Base-by-base conservation (phyloP, 306 rosid genomes). In the Cucurbita argyrosperma region DNA sequence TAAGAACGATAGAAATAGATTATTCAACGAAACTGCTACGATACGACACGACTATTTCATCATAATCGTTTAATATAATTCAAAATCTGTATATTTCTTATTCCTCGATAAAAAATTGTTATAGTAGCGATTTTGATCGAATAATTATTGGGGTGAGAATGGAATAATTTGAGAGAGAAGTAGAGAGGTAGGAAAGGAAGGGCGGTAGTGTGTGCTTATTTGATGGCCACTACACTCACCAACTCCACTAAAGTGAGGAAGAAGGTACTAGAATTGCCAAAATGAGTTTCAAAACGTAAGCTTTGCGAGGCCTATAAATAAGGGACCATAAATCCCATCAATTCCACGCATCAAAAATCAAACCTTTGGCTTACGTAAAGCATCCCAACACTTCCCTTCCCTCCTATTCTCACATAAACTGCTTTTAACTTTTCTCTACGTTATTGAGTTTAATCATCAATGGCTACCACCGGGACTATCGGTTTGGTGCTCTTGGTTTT, bases 401-500 rank as follows among this genome's bases (percentile, higher is more conserved):
- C 5, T 49, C 56, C 8, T 71, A 11, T 23, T 39, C 67, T 51
- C 59, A 35, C 30, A 58, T 74, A 38, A 43, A 26, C 38, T 30
- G 76, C 15, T 70, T 14, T 13, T n/a, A 50, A 4, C 23, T 66
- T 19, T 14, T 62, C 14, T 61, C 6, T 39, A 14, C 57, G 14
- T 49, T 69, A 1, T 49, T 38, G 5, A 5, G 3, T 19, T 5
- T 43, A 3, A 43, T 75, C 50, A 59, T 18, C 53, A 57, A 91
- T 92, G 97, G 87, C 84, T 58, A 81, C 75, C 76, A 47, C 80
- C 52, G 89, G 83, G 82, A 76, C 81, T 76, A 61, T 84, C 35
- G 94, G 86, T 72, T 80, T 60, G 53, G 81, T 68, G 72, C 76
- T 93, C 76, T 62, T 85, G 85, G 82, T 76, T 71, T 82, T 93